A percentile compares a stretch with the other conserved stretches of the same genome.
Conservation (phyloP, 2,329 filamentous ascomycete genomes). For the Colletotrichum sp. region DNA sequence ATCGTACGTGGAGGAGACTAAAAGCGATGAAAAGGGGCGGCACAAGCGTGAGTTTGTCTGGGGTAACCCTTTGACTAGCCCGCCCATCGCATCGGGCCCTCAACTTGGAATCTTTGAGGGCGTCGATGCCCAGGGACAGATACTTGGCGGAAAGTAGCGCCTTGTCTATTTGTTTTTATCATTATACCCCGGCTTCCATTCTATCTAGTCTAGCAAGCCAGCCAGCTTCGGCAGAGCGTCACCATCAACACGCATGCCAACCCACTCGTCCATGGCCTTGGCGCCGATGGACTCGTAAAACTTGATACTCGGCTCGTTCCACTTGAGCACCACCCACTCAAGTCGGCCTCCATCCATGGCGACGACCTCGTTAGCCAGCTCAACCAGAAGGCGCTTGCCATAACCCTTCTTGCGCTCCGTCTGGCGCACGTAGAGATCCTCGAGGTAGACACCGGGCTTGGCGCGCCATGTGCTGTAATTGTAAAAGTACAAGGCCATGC, state of each 20-base stretch:
- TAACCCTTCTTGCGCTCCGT: conserved; percentile 77
- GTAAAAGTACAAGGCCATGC: conserved; percentile 92
- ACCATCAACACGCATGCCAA: conserved; percentile 76
- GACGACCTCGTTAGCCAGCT: conserved; percentile 80
- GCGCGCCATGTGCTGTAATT: conserved; percentile 95
- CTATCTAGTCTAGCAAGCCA: conserved; percentile 33
- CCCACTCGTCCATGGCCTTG: conserved; percentile 71
- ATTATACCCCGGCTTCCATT: conserved; percentile 23
- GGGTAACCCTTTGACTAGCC: conserved; percentile 39
- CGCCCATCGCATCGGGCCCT: conserved; percentile 32
- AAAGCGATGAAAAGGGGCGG: conserved; percentile 25
- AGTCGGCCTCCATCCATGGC: conserved; percentile 75
- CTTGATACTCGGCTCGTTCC: conserved; percentile 88
- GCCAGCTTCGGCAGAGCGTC: conserved; percentile 68
- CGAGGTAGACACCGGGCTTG: conserved; percentile 88
- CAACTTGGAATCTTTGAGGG: conserved; percentile 55
- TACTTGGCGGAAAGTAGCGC: background rate
- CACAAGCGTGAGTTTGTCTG: conserved; percentile 46
- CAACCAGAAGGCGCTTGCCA: conserved; percentile 75
- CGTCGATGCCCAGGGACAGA: conserved; percentile 35
- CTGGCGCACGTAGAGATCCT: conserved; percentile 86
- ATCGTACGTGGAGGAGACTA: conserved; percentile 41
- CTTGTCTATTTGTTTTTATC: background rate
- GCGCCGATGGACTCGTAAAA: conserved; percentile 83
- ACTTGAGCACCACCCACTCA: conserved; percentile 91